Evolutionary conservation across 768 basidiomycete species (phyloP).

Genomic region (Hortiboletus campestris): DNA sequence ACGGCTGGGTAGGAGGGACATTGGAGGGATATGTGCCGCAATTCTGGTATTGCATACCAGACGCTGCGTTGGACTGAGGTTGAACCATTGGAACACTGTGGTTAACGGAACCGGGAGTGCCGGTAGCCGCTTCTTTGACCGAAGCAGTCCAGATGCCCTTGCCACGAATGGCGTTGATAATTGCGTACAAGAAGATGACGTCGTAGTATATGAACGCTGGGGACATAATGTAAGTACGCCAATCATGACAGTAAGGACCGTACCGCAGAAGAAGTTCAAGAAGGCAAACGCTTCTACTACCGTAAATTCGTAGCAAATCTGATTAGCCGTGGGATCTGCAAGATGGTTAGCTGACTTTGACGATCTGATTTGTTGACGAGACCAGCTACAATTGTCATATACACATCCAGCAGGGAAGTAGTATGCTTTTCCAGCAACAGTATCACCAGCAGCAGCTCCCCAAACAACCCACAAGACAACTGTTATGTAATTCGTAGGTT

Average conservation of each 20-base stretch:
- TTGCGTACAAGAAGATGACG: conserved; percentile 21
- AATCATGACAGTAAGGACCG: neutral
- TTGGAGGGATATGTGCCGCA: conserved; percentile 2
- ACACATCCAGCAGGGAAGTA: conserved; percentile 21
- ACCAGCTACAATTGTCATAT: conserved; percentile 7
- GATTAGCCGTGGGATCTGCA: conserved; percentile 10
- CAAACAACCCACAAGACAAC: conserved; percentile 26
- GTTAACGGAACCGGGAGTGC: neutral
- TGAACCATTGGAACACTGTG: conserved; percentile 2
- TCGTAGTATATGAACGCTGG: conserved; percentile 27
- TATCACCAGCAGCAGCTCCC: conserved; percentile 14
- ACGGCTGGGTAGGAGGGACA: neutral
- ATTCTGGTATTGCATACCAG: conserved; percentile 4
- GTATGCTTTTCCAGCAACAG: conserved; percentile 3
- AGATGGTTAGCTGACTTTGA: neutral
- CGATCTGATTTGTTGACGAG: neutral
- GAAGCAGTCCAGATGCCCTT: conserved; percentile 25
- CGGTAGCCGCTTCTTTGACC: conserved; percentile 16
- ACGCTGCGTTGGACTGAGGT: conserved; percentile 6
- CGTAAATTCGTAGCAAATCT: conserved; percentile 19
- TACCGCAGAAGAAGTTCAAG: conserved; percentile 25
- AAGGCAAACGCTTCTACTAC: conserved; percentile 22
- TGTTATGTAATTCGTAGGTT: neutral
- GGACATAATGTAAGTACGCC: neutral
- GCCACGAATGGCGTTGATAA: conserved; percentile 22